Percentiles rank a stretch among this genome's conserved stretches.
Conservation (phyloP, 441 rosid genomes). For the Adansonia rubrostipa region DNA sequence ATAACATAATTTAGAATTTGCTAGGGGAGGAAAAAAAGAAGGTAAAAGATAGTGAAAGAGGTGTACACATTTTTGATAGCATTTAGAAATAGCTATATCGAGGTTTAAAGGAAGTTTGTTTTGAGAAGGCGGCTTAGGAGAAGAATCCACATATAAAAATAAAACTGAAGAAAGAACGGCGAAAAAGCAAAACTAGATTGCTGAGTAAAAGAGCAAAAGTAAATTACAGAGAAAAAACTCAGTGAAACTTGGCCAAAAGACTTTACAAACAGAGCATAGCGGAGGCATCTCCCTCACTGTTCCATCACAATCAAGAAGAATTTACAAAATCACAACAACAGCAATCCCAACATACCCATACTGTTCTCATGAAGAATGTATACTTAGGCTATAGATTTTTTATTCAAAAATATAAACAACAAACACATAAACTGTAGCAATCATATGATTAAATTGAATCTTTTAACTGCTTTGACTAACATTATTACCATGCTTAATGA, state of each 20-base stretch:
- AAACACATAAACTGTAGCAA: background rate
- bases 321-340: constrained; percentile 13
- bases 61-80: background rate
- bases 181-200: background rate
- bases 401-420: background rate
- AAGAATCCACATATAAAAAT: background rate
- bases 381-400: background rate
- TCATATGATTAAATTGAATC: background rate
- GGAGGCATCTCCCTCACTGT: background rate
- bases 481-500: background rate
- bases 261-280: background rate
- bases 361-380: background rate
- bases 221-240: background rate
- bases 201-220: background rate
- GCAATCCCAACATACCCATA: background rate
- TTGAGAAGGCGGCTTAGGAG: constrained; percentile 13
- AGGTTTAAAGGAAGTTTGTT: background rate
- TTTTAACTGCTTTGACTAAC: background rate
- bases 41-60: background rate
- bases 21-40: background rate
- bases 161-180: background rate
- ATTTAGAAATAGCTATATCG: background rate
- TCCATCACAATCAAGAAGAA: constrained; percentile 1
- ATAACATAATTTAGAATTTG: background rate
- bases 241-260: background rate